These are phyloP conservation scores for Agarophyton chilense DNA, from an alignment of 23 red algal species.

Conservation along the genomic window DNA sequence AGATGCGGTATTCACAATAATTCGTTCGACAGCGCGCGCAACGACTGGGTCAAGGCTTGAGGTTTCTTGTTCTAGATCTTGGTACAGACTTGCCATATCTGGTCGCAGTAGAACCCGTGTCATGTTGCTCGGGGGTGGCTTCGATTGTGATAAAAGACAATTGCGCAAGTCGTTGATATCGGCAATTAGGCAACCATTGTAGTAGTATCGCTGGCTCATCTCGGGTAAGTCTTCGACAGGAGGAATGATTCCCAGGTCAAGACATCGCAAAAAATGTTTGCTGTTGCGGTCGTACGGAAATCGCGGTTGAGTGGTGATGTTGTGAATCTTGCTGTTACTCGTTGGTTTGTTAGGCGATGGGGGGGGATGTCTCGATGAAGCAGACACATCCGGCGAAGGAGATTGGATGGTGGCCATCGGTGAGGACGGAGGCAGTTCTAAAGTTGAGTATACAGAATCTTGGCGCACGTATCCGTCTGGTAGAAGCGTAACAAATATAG, in stretches of 20 bases:
- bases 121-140: slow-evolving; percentile 9
- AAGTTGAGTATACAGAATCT: slow-evolving; percentile 1
- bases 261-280: slow-evolving; percentile 59
- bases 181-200: slow-evolving; percentile 80
- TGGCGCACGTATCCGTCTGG: slow-evolving; percentile 67
- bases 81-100: slow-evolving; percentile 48
- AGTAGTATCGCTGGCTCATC: slow-evolving; percentile 53
- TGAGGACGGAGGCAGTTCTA: slow-evolving; percentile 12
- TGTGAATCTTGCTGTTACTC: slow-evolving; percentile 12
- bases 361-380: neutral
- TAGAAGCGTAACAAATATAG: slow-evolving; percentile 49
- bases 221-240: slow-evolving; percentile 64
- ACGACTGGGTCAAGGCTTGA: slow-evolving; percentile 39
- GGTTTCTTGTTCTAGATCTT: slow-evolving; percentile 46
- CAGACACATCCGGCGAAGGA: slow-evolving; percentile 10
- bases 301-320: slow-evolving; percentile 15
- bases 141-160: neutral
- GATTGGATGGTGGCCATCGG: slow-evolving; percentile 5
- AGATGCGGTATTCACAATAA: slow-evolving; percentile 21
- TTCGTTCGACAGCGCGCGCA: slow-evolving; percentile 59
- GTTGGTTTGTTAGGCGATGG: slow-evolving; percentile 32
- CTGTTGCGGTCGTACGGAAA: slow-evolving; percentile 76
- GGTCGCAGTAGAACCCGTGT: slow-evolving; percentile 65
- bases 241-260: slow-evolving; percentile 77
- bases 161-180: slow-evolving; percentile 67